Evolutionary conservation across 352 stramenopile species (phyloP).

Genomic region (Pythium aristosporum): DNA sequence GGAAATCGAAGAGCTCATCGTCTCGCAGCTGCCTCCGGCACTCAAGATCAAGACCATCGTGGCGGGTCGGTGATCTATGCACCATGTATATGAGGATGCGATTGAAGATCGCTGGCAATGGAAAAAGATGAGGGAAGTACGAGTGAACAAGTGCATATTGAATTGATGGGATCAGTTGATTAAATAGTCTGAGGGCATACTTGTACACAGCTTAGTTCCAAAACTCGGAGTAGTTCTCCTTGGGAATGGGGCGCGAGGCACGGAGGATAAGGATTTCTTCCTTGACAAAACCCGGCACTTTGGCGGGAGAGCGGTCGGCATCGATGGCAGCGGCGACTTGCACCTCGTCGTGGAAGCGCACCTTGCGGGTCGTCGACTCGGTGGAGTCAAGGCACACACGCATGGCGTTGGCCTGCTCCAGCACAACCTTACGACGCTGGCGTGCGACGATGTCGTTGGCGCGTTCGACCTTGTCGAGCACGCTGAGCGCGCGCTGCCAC

Average conservation of each 20-base stretch:
- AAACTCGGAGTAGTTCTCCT: slow-evolving; percentile 79
- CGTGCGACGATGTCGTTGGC: slow-evolving; percentile 76
- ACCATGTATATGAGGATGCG: no score
- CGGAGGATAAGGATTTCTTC: slow-evolving; percentile 81
- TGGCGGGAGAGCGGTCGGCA: slow-evolving; percentile 55
- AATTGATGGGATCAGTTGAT: neutral
- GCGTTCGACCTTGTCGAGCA: slow-evolving; percentile 82
- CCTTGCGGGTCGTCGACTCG: slow-evolving; percentile 25
- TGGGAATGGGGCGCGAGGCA: slow-evolving; percentile 65
- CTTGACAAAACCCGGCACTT: slow-evolving; percentile 64
- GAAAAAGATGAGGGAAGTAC: no score
- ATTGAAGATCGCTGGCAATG: no score
- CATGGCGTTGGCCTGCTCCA: slow-evolving; percentile 54
- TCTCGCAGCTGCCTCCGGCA: slow-evolving; percentile 31
- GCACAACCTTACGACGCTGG: slow-evolving; percentile 60
- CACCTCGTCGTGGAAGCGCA: slow-evolving; percentile 50
- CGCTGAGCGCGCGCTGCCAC: slow-evolving; percentile 65
- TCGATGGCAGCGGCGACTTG: slow-evolving; percentile 28
- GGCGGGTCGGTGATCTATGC: slow-evolving; percentile 6
- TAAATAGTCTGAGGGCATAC: slow-evolving; percentile 14
- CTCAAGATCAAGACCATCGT: slow-evolving; percentile 49
- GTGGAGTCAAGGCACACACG: slow-evolving; percentile 15
- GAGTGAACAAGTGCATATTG: no score
- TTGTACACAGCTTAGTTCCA: slow-evolving; percentile 46
- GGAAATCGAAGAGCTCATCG: slow-evolving; percentile 36